A percentile compares a stretch with the other conserved stretches of the same genome.
phyloP scores from a whole-genome alignment of 1,284 basidiomycete genomes.

The Melampsora larici-populina region DNA sequence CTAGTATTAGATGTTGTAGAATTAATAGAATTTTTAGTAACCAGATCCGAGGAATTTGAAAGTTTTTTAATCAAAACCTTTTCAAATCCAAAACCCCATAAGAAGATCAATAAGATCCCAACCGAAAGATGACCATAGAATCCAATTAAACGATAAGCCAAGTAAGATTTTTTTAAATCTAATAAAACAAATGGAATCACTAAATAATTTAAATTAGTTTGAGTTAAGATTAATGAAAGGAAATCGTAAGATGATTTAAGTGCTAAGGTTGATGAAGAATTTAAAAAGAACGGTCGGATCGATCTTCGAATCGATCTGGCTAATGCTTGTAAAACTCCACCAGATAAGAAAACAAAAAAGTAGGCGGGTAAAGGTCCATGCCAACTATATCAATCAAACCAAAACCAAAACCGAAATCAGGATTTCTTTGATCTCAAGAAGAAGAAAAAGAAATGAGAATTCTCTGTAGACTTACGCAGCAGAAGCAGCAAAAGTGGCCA shows the following conservation, averaged over 20 bases:
- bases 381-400: constrained; percentile 44
- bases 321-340: constrained; percentile 21
- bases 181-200: constrained; percentile 33
- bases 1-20: no score
- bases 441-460: no score
- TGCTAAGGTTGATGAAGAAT: not conserved
- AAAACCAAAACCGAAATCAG: no score
- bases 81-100: not conserved
- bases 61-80: not conserved
- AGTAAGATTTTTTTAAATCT: constrained; percentile 6
- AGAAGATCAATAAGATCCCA: not conserved
- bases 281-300: constrained; percentile 24
- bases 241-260: constrained; percentile 21
- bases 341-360: constrained; percentile 26
- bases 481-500: constrained; percentile 87
- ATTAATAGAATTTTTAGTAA: no score
- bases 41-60: not conserved
- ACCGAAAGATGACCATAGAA: constrained; percentile 32
- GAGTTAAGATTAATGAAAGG: not conserved
- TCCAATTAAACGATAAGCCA: not conserved
- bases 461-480: constrained; percentile 69
- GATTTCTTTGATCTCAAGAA: no score
- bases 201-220: constrained; percentile 32
- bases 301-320: constrained; percentile 18
- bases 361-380: constrained; percentile 40